These are phyloP conservation scores for Ophiocordyceps polyrhachis-furcata DNA, from an alignment of 2,329 filamentous ascomycete species.

Conservation along the genomic window DNA sequence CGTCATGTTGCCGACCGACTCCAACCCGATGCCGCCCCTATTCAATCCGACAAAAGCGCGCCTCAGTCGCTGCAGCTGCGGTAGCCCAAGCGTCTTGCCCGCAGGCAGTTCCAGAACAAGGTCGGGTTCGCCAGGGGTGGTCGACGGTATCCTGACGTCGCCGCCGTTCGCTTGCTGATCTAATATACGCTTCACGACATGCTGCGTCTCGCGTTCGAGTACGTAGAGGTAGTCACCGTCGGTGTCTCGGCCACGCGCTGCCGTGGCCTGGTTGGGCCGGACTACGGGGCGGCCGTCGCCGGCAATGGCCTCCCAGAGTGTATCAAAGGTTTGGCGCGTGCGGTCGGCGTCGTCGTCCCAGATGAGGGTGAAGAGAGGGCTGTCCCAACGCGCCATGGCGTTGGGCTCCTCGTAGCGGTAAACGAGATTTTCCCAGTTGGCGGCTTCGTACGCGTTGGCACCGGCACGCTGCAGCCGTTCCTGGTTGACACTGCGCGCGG, in stretches of 20 bases:
- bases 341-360: slow-evolving; percentile 56
- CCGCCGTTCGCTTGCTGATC: slow-evolving; percentile 47
- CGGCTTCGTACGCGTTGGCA: slow-evolving; percentile 29
- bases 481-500: slow-evolving; percentile 39
- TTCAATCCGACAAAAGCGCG: slow-evolving; percentile 64
- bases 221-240: slow-evolving; percentile 61
- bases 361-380: slow-evolving; percentile 60
- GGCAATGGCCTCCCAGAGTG: slow-evolving; percentile 58
- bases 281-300: slow-evolving; percentile 45
- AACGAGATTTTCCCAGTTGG: slow-evolving; percentile 60
- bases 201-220: slow-evolving; percentile 61
- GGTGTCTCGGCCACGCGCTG: slow-evolving; percentile 42
- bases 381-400: slow-evolving; percentile 70
- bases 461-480: slow-evolving; percentile 23
- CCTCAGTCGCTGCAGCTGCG: slow-evolving; percentile 59
- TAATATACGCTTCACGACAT: slow-evolving; percentile 50
- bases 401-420: slow-evolving; percentile 79
- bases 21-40: slow-evolving; percentile 44
- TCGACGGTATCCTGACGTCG: slow-evolving; percentile 30
- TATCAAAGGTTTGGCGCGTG: slow-evolving; percentile 34
- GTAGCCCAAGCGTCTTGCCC: slow-evolving; percentile 44
- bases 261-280: slow-evolving; percentile 57
- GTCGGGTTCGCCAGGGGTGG: slow-evolving; percentile 20
- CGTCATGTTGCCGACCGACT: slow-evolving; percentile 33
- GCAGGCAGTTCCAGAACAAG: slow-evolving; percentile 44